Evolutionary conservation across 352 stramenopile species (phyloP).

Genomic region (Phytophthora pisi): DNA sequence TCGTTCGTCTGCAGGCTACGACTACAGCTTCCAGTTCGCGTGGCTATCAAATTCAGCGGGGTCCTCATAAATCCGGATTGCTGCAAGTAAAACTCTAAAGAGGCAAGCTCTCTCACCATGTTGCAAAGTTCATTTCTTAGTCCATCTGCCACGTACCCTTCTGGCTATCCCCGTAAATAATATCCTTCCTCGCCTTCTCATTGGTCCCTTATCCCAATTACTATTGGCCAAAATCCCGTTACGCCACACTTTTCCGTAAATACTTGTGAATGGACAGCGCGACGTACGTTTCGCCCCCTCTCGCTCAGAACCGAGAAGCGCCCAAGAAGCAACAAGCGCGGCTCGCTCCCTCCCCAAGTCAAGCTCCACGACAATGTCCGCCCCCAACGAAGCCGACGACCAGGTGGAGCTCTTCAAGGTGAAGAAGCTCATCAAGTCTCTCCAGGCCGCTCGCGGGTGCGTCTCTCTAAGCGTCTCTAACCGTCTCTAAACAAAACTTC

Average conservation of each 20-base stretch:
- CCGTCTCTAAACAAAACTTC: neutral
- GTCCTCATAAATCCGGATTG: neutral
- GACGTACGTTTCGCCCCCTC: conserved; percentile 11
- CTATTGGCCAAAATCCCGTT: neutral
- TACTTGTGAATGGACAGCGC: conserved; percentile 16
- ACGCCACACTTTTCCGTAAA: neutral
- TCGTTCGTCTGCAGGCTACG: conserved; percentile 19
- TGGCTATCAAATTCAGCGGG: conserved; percentile 24
- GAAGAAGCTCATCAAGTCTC: conserved; percentile 99
- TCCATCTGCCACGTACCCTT: neutral
- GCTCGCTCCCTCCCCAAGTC: neutral
- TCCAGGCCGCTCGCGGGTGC: conserved; percentile 86
- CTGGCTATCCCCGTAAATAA: neutral
- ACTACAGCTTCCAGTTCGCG: conserved; percentile 46
- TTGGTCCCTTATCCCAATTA: neutral
- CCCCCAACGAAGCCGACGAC: conserved; percentile 69
- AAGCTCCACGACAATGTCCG: conserved; percentile 31
- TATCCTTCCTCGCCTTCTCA: neutral
- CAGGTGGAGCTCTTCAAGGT: conserved; percentile 99
- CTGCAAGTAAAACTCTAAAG: no score
- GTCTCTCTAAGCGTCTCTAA: conserved; percentile 25
- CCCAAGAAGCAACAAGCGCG: conserved; percentile 1
- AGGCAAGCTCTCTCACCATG: no score
- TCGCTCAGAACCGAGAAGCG: conserved; percentile 10
- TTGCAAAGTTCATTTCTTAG: neutral